phyloP scores from a whole-genome alignment of 495 filamentous ascomycete genomes.

The Xylaria scruposa region DNA sequence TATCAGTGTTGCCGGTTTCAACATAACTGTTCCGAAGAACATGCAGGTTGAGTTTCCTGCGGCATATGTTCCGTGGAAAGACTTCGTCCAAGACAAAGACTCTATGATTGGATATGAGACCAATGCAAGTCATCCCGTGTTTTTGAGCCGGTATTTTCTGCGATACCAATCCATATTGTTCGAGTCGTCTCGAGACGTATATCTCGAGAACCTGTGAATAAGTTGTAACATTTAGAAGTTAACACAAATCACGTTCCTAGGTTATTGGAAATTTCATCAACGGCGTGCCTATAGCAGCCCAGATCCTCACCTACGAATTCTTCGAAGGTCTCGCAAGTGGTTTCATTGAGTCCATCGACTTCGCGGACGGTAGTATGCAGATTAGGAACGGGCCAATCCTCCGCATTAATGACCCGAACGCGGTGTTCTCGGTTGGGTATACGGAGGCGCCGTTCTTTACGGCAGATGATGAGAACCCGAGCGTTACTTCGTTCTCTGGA shows the following conservation, averaged over 20 bases:
- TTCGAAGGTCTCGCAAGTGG: conserved; percentile 41
- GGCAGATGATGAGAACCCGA: conserved; percentile 48
- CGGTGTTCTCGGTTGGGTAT: conserved; percentile 42
- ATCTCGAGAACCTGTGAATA: too few relatives aligned
- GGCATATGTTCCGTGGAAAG: conserved; percentile 46
- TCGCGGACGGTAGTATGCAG: conserved; percentile 39
- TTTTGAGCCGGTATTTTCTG: neutral
- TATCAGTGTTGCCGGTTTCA: conserved; percentile 47
- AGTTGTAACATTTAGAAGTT: neutral
- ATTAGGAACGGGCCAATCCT: conserved; percentile 45
- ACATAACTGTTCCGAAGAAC: conserved; percentile 50
- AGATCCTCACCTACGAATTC: conserved; percentile 43
- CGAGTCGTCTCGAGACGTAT: neutral
- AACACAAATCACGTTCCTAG: conserved; percentile 15
- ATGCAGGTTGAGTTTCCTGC: conserved; percentile 49
- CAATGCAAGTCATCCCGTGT: conserved; percentile 31
- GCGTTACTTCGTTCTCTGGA: conserved; percentile 46
- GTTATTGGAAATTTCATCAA: conserved; percentile 47
- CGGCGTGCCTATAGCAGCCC: conserved; percentile 44
- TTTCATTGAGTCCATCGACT: conserved; percentile 43
- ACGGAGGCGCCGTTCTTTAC: conserved; percentile 45
- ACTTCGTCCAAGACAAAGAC: conserved; percentile 38
- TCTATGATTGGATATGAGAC: conserved; percentile 42
- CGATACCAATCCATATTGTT: neutral
- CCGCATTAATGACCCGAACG: conserved; percentile 53